These are phyloP conservation scores for Platismatia glauca DNA, from an alignment of 495 filamentous ascomycete genomes.

Conservation along the genomic window DNA sequence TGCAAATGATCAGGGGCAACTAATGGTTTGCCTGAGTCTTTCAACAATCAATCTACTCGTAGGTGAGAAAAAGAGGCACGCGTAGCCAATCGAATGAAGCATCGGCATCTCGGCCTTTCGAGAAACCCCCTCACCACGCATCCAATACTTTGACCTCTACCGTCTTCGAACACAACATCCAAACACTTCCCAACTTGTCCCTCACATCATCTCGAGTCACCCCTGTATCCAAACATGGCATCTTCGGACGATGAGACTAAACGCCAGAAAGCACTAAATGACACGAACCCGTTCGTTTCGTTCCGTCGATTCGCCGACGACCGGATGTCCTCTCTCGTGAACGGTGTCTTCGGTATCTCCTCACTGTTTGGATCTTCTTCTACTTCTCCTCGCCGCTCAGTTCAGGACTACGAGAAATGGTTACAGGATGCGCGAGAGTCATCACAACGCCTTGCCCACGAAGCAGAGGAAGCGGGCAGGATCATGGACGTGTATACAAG, in stretches of 20 bases:
- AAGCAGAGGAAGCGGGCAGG: slow-evolving; percentile 10
- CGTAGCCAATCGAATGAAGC: no score
- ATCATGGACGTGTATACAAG: slow-evolving; percentile 14
- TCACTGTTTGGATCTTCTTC: slow-evolving; percentile 29
- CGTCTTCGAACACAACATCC: no score
- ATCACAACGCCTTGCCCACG: slow-evolving; percentile 4
- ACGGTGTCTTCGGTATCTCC: slow-evolving; percentile 43
- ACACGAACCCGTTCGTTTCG: slow-evolving; percentile 48
- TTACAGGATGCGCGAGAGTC: slow-evolving; percentile 12
- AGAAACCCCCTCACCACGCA: no score
- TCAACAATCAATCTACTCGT: no score
- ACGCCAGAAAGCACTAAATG: slow-evolving; percentile 9
- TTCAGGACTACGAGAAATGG: slow-evolving; percentile 12
- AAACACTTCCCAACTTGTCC: no score
- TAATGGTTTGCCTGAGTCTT: no score
- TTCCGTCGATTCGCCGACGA: slow-evolving; percentile 53
- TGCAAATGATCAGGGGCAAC: no score
- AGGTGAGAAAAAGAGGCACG: no score
- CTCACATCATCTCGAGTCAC: no score
- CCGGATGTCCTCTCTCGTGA: slow-evolving; percentile 47
- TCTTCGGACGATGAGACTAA: slow-evolving; percentile 9
- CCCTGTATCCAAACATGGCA: slow-evolving; percentile 20
- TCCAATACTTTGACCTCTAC: no score
- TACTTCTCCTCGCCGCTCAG: slow-evolving; percentile 10
- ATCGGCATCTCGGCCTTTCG: no score